Evolutionary conservation across 768 basidiomycete species (phyloP).

Genomic region (Suillus brevipes): DNA sequence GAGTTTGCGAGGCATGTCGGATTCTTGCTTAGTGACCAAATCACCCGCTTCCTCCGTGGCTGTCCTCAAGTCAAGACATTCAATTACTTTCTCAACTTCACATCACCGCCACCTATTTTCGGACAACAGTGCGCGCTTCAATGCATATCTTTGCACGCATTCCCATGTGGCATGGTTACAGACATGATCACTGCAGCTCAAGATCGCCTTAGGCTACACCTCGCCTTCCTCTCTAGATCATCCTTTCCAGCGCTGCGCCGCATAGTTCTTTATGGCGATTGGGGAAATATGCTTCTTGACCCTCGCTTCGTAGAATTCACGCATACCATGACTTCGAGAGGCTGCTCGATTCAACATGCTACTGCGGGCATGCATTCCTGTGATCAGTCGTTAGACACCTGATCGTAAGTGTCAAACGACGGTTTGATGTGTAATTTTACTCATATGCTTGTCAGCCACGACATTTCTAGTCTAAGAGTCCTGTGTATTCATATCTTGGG

Average conservation of each 20-base stretch:
- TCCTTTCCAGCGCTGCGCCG: constrained; percentile 47
- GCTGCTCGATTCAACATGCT: constrained; percentile 29
- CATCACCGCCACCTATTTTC: constrained; percentile 30
- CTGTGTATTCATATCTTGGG: not conserved
- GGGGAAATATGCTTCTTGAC: constrained; percentile 42
- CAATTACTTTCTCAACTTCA: constrained; percentile 59
- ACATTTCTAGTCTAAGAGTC: not conserved
- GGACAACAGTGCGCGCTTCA: constrained; percentile 35
- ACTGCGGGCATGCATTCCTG: constrained; percentile 8
- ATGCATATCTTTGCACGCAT: constrained; percentile 53
- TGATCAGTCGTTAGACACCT: not conserved
- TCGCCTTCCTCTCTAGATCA: constrained; percentile 41
- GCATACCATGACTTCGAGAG: constrained; percentile 34
- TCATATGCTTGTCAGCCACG: not conserved
- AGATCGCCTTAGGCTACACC: constrained; percentile 47
- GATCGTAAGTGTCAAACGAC: not conserved
- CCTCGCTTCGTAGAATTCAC: constrained; percentile 36
- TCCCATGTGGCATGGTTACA: constrained; percentile 43
- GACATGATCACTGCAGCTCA: constrained; percentile 37
- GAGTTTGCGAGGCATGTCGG: constrained; percentile 60
- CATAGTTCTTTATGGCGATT: constrained; percentile 54
- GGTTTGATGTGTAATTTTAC: not conserved
- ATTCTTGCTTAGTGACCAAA: constrained; percentile 51
- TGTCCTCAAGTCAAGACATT: constrained; percentile 51
- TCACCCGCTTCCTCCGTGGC: constrained; percentile 45